Evolutionary conservation across 2,329 filamentous ascomycete species (phyloP).

Genomic region (Tolypocladium tundrense): DNA sequence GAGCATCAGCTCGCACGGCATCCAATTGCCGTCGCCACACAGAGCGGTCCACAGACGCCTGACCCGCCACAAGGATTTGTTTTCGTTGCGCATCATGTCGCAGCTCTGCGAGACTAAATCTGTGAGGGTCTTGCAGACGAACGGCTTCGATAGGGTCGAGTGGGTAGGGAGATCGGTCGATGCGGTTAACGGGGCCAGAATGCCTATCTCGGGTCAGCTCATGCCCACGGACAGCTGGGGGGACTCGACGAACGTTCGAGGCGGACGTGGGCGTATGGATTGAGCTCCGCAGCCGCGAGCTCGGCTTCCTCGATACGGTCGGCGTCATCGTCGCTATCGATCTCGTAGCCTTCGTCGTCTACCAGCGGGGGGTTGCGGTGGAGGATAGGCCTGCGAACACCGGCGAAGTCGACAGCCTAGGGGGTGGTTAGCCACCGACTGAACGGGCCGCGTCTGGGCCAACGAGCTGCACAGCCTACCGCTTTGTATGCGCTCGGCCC

Average conservation of each 20-base stretch:
- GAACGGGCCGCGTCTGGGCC: constrained; percentile 2
- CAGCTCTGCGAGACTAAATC: constrained; percentile 60
- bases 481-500: constrained; percentile 63
- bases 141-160: constrained; percentile 64
- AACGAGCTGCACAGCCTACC: constrained; percentile 30
- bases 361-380: constrained; percentile 61
- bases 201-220: constrained; percentile 34
- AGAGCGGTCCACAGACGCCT: constrained; percentile 64
- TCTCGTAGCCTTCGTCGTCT: constrained; percentile 69
- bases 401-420: constrained; percentile 63
- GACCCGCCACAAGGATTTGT: constrained; percentile 60
- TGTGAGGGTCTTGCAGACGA: constrained; percentile 61
- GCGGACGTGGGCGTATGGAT: constrained; percentile 63
- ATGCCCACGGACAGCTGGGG: background rate
- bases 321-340: constrained; percentile 64
- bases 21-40: constrained; percentile 64
- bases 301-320: constrained; percentile 51
- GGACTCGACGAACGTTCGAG: constrained; percentile 51
- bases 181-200: constrained; percentile 65
- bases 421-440: constrained; percentile 12
- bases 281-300: constrained; percentile 54
- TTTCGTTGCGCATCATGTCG: constrained; percentile 65
- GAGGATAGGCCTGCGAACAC: constrained; percentile 62
- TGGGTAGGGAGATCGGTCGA: constrained; percentile 66
- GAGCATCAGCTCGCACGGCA: constrained; percentile 48